phyloP scores from a whole-genome alignment of 2,329 filamentous ascomycete genomes.

The Parastagonospora nodorum region DNA sequence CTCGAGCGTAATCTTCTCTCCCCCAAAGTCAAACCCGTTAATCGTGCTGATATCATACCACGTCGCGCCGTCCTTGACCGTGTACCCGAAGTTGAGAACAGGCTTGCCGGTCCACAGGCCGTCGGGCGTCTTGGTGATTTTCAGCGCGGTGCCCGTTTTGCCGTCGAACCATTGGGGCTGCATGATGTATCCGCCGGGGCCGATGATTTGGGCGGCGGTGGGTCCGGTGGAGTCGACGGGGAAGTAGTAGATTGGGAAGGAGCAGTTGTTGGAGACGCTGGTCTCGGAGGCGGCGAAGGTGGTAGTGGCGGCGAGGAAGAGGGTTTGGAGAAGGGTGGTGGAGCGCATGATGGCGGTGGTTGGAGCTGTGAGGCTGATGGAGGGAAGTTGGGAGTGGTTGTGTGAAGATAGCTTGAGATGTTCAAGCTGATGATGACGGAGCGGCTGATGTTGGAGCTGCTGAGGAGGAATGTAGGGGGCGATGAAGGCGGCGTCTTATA shows the following conservation, averaged over 20 bases:
- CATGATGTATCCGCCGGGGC: background rate
- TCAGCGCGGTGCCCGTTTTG: conserved; percentile 27
- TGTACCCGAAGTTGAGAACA: conserved; percentile 30
- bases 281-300: conserved; percentile 16
- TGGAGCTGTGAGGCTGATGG: background rate
- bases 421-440: background rate
- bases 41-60: conserved; percentile 32
- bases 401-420: background rate
- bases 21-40: conserved; percentile 26
- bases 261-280: conserved; percentile 33
- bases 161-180: conserved; percentile 15
- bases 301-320: conserved; percentile 17
- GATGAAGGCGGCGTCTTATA: conserved; percentile 14
- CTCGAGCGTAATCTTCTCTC: conserved; percentile 18
- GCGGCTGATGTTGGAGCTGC: conserved; percentile 1
- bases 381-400: background rate
- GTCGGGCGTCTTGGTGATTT: conserved; percentile 17
- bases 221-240: conserved; percentile 14
- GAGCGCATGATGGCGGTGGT: conserved; percentile 18
- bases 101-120: conserved; percentile 20
- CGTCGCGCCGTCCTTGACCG: conserved; percentile 14
- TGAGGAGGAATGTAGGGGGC: background rate
- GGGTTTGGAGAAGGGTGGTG: conserved; percentile 14
- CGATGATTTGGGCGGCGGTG: background rate
- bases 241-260: conserved; percentile 26